Conservation (phyloP, 2,329 filamentous ascomycete species). For the Macrophomina phaseolina region DNA sequence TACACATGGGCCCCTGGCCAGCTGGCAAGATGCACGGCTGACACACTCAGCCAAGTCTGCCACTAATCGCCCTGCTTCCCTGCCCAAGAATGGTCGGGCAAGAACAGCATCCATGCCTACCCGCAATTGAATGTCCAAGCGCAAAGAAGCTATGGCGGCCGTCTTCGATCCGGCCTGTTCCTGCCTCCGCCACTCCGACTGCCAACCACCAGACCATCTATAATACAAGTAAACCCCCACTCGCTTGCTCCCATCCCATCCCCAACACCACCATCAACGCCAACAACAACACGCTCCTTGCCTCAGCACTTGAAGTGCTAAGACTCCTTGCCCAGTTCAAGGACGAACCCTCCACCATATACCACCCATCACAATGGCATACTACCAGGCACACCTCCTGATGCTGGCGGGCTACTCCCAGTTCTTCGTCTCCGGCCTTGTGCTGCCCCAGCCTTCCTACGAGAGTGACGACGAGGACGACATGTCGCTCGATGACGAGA, state of each 20-base stretch:
- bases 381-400: constrained; percentile 27
- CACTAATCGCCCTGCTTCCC: constrained; percentile 19
- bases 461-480: constrained; percentile 13
- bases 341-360: background rate
- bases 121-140: constrained; percentile 9
- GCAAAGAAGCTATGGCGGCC: constrained; percentile 12
- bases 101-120: background rate
- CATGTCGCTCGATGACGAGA: background rate
- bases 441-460: constrained; percentile 18
- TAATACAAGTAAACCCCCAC: constrained; percentile 9
- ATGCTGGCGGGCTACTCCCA: constrained; percentile 26
- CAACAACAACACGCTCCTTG: background rate
- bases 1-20: constrained; percentile 16
- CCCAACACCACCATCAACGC: background rate
- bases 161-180: constrained; percentile 19
- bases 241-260: background rate
- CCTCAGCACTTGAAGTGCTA: constrained; percentile 12
- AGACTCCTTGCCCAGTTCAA: background rate
- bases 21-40: constrained; percentile 10
- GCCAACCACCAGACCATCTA: constrained; percentile 26
- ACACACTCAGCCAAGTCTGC: constrained; percentile 13
- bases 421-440: constrained; percentile 27
- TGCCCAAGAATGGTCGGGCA: constrained; percentile 16
- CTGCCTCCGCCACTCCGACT: constrained; percentile 13
- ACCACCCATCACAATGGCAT: constrained; percentile 16